Conservation (phyloP, 768 basidiomycete genomes). For the Boletellus emodensis region DNA sequence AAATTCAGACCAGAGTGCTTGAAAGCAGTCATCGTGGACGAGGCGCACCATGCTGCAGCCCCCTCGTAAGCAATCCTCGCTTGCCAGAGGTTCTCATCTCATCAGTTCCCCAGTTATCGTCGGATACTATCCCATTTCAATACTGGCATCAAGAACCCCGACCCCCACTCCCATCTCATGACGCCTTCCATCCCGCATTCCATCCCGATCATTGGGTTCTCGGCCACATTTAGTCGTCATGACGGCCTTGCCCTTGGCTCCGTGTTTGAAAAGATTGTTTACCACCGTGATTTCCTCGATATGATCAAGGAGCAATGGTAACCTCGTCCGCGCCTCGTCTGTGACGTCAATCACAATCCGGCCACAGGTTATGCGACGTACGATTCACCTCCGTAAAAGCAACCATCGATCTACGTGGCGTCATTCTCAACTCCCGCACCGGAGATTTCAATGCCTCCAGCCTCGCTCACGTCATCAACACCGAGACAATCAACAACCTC, state of each 20-base stretch:
- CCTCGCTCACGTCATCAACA: constrained; percentile 81
- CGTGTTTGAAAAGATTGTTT: constrained; percentile 89
- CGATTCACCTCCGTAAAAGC: constrained; percentile 82
- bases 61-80: constrained; percentile 60
- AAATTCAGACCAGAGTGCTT: constrained; percentile 70
- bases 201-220: constrained; percentile 89
- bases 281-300: constrained; percentile 83
- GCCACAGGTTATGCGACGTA: constrained; percentile 72
- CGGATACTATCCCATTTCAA: constrained; percentile 83
- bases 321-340: constrained; percentile 1
- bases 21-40: constrained; percentile 83
- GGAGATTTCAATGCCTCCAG: constrained; percentile 83
- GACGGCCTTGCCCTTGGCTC: constrained; percentile 86
- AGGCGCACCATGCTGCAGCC: constrained; percentile 94
- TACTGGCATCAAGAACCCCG: constrained; percentile 53
- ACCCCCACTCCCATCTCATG: constrained; percentile 36
- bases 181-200: constrained; percentile 39
- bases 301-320: constrained; percentile 94
- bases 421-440: constrained; percentile 59
- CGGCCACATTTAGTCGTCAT: constrained; percentile 90
- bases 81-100: background rate
- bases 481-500: constrained; percentile 67
- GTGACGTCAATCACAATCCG: background rate
- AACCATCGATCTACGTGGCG: constrained; percentile 61
- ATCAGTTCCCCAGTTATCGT: constrained; percentile 54